These are phyloP conservation scores for Collybiopsis confluens DNA, from an alignment of 768 basidiomycete genomes.

Conservation along the genomic window DNA sequence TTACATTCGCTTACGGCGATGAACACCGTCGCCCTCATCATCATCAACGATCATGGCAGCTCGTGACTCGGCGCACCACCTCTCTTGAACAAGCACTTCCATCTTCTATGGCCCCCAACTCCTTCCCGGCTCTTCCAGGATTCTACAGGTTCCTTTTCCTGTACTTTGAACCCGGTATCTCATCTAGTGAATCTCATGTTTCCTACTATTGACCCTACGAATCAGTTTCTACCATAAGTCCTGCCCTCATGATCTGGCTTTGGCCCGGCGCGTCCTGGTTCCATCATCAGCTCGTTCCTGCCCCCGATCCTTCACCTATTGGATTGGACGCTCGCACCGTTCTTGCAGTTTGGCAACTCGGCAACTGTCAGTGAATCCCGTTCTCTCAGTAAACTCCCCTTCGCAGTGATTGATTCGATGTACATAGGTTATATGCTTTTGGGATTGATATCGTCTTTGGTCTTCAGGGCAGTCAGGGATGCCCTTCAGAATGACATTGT, in stretches of 20 bases:
- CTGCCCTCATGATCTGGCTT: conserved; percentile 45
- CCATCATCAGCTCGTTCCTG: conserved; percentile 52
- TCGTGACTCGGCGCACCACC: too few species aligned
- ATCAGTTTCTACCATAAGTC: conserved; percentile 46
- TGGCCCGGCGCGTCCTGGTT: conserved; percentile 58
- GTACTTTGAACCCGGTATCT: conserved; percentile 53
- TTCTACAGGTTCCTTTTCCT: conserved; percentile 54
- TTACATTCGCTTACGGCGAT: too few species aligned
- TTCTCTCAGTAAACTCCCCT: not conserved
- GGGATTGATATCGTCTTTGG: conserved; percentile 60
- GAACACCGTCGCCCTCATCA: too few species aligned
- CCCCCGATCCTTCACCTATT: conserved; percentile 17
- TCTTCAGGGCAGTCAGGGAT: conserved; percentile 65
- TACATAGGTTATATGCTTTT: conserved; percentile 59
- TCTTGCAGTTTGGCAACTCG: conserved; percentile 60
- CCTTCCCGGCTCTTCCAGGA: conserved; percentile 52
- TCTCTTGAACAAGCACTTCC: too few species aligned
- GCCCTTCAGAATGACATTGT: conserved; percentile 49
- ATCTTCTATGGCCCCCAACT: conserved; percentile 9
- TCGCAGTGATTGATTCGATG: not conserved
- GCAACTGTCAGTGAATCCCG: conserved; percentile 40
- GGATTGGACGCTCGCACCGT: conserved; percentile 39
- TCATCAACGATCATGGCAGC: too few species aligned
- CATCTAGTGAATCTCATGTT: not conserved
- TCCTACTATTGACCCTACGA: too few species aligned